Base-by-base conservation (phyloP, 192 early-diverging fungal genomes). In the Rhizophagus prolifer region DNA sequence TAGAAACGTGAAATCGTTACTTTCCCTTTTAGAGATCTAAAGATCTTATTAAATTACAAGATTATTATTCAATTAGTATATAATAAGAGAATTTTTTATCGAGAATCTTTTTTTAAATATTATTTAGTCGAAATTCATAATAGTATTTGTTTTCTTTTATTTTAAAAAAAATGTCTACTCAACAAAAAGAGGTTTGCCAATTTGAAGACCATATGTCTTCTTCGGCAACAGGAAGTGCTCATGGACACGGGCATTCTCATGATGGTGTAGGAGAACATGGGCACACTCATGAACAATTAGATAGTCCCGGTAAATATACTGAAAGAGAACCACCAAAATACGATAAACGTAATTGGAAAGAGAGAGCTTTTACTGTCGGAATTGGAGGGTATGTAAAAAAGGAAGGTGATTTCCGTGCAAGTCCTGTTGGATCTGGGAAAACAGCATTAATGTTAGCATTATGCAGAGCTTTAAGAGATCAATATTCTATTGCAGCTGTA, bases 361-460 rank as follows among this genome's bases (percentile, higher is more conserved):
- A 98, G 81, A 86, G 97, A 8, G 92, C 94, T 0, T 98, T 97
- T 81, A 98, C 97, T 69, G 90, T 98, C 31, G 95, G 95, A 61
- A 96, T 98, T 85, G 94, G 94, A 63, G 95, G 95, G 85, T 93
- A 82, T 82, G 85, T 80, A 28, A 4, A 25, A 21, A 21, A 58
- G 19, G 8, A 70, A 47, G 31, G 2, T 46, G 44, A 31, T 72
- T 70, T 23, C 10, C 19, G 54, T 10, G 34, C 13, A 71, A 92
- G 94, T 21, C 96, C 96, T 44, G 96, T 98, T 14, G 96, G 96
- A 58, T 94, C 93, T 23, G 96, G 96, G 79, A 98, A 98, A 84
- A 97, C 95, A 4, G 95, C 95, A 4, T 84, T 96, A 76, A 91
- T 98, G 94, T 86, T 96, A 54, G 93, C 92, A 60, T 88, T 98